These are phyloP conservation scores for Pyricularia sp. DNA, from an alignment of 2,329 filamentous ascomycete genomes.

Conservation along the genomic window DNA sequence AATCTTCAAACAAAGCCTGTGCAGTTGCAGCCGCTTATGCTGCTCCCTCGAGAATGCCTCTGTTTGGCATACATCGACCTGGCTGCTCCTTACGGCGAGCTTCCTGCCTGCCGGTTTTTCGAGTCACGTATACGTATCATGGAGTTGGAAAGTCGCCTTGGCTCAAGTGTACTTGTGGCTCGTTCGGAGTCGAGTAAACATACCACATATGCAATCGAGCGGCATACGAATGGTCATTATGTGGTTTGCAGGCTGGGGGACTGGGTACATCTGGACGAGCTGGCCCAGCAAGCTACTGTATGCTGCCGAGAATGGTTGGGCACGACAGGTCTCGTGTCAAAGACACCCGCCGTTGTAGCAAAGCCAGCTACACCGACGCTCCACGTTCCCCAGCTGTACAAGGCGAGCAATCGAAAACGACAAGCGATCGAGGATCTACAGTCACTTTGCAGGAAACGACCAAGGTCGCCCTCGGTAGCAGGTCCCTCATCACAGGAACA, in stretches of 20 bases:
- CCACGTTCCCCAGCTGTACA: conserved; percentile 33
- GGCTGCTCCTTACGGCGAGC: conserved; percentile 31
- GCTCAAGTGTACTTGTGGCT: conserved; percentile 47
- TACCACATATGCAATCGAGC: conserved; percentile 51
- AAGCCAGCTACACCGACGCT: conserved; percentile 12
- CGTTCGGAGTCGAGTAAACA: conserved; percentile 38
- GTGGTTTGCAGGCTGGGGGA: conserved; percentile 53
- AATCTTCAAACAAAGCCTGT: conserved; percentile 39
- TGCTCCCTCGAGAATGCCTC: conserved; percentile 47
- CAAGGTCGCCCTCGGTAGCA: conserved; percentile 25
- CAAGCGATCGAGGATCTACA: conserved; percentile 52
- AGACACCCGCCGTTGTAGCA: not conserved
- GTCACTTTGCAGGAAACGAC: conserved; percentile 42
- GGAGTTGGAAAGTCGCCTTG: conserved; percentile 48
- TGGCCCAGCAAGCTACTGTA: conserved; percentile 37
- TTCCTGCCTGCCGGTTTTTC: conserved; percentile 42
- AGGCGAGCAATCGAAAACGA: conserved; percentile 39
- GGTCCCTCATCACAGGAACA: conserved; percentile 6
- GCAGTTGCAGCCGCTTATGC: conserved; percentile 45
- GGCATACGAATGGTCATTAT: conserved; percentile 47
- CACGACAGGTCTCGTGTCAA: not conserved
- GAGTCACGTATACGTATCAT: conserved; percentile 50
- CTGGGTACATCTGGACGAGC: conserved; percentile 48
- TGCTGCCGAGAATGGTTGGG: conserved; percentile 21
- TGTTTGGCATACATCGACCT: conserved; percentile 50